These are phyloP conservation scores for Microstegium vimineum DNA, from an alignment of 176 grass and related monocot genomes.

Conservation along the genomic window DNA sequence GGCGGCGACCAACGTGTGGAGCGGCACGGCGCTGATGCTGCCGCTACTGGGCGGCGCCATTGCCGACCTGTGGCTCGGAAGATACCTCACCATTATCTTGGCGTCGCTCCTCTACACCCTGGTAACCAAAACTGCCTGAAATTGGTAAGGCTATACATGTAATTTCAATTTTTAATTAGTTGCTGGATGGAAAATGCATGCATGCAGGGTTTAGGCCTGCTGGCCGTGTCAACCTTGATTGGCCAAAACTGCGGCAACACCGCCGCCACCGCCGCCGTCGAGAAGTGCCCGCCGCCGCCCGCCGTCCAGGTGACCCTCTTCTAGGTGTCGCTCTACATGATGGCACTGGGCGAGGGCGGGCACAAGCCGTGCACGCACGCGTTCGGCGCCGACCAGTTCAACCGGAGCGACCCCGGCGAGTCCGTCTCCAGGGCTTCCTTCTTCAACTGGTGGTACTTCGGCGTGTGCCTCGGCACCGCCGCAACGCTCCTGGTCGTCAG, in stretches of 20 bases:
- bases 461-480: constrained; percentile 40
- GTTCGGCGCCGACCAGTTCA: constrained; percentile 91
- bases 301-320: constrained; percentile 23
- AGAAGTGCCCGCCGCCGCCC: constrained; percentile 18
- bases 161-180: background rate
- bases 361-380: constrained; percentile 66
- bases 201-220: constrained; percentile 43
- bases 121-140: background rate
- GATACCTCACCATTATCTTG: background rate
- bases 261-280: background rate
- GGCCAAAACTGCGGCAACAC: background rate
- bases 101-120: background rate
- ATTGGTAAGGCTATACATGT: background rate
- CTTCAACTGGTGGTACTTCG: constrained; percentile 85
- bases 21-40: background rate
- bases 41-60: background rate
- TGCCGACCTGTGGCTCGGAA: background rate
- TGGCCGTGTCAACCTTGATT: constrained; percentile 45
- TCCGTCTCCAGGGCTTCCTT: constrained; percentile 42
- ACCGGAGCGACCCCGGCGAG: constrained; percentile 41
- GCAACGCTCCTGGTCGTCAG: constrained; percentile 34
- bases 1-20: background rate
- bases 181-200: background rate
- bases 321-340: constrained; percentile 51
- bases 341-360: constrained; percentile 43